Evolutionary conservation across 306 rosid genomes (phyloP).

Genomic region (Malus sylvestris): DNA sequence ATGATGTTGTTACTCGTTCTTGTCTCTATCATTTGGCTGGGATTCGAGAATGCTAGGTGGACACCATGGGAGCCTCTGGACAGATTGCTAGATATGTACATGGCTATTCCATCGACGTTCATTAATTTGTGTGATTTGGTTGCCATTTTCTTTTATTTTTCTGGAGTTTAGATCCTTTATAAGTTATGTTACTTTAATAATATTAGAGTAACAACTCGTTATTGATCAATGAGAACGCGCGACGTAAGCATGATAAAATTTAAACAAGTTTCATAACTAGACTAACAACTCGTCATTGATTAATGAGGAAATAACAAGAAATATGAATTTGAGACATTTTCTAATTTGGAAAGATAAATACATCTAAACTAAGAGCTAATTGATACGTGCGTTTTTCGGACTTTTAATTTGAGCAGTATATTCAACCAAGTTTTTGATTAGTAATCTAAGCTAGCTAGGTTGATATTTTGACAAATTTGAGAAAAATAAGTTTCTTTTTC

Average conservation of each 20-base stretch:
- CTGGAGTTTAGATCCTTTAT: not conserved
- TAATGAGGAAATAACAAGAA: not conserved
- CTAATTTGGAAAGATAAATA: not conserved
- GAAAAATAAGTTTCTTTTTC: not conserved
- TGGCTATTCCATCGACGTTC: not conserved
- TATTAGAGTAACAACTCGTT: too few species aligned
- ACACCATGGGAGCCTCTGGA: not conserved
- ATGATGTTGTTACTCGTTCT: not conserved
- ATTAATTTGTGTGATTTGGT: not conserved
- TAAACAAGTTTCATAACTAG: too few species aligned
- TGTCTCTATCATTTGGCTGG: constrained; percentile 15
- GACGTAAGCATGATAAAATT: too few species aligned
- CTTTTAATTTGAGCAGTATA: not conserved
- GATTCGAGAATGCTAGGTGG: constrained; percentile 20
- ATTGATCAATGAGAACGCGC: too few species aligned
- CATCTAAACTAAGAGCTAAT: not conserved
- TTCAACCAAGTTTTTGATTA: not conserved
- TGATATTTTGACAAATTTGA: not conserved
- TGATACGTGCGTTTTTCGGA: not conserved
- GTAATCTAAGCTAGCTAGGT: not conserved
- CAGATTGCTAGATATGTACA: not conserved
- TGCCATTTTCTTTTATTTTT: not conserved
- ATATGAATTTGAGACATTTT: too few species aligned
- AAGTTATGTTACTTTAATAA: too few species aligned
- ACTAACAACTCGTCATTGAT: not conserved